Percentiles rank a stretch among this genome's conserved stretches.
Conservation (phyloP, 208 protist genomes). For the Leishmania tropica region DNA sequence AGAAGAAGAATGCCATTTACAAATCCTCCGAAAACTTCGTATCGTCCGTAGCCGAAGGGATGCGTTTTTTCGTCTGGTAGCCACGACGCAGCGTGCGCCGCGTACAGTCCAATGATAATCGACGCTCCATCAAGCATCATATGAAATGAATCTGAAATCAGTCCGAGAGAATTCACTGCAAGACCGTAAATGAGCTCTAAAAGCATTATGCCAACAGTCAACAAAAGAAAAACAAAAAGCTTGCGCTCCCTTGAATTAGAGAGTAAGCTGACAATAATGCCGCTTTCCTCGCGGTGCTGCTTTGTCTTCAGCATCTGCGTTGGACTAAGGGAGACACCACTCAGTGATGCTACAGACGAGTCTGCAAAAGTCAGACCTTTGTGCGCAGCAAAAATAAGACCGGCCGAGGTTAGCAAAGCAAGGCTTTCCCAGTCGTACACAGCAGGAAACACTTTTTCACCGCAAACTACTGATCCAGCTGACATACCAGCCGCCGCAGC, state of each 20-base stretch:
- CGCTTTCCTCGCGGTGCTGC: not conserved
- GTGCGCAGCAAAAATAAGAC: conserved; percentile 10
- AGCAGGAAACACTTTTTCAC: conserved; percentile 4
- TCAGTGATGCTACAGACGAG: not conserved
- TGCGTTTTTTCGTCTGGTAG: conserved; percentile 74
- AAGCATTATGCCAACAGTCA: conserved; percentile 80
- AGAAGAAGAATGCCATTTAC: conserved; percentile 86
- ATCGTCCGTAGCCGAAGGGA: conserved; percentile 84
- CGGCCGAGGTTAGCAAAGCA: not conserved
- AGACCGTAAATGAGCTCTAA: conserved; percentile 88
- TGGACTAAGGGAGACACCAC: not conserved
- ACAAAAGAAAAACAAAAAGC: conserved; percentile 67
- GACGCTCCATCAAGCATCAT: conserved; percentile 97
- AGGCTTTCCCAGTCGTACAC: conserved; percentile 7
- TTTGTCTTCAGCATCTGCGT: conserved; percentile 23
- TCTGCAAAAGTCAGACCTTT: conserved; percentile 16
- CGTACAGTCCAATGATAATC: conserved; percentile 93
- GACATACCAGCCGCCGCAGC: not conserved
- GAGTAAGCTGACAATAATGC: conserved; percentile 13
- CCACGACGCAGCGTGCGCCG: conserved; percentile 93
- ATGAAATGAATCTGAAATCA: conserved; percentile 97
- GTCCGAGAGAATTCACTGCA: conserved; percentile 75
- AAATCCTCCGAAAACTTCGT: conserved; percentile 86
- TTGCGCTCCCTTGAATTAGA: conserved; percentile 48
- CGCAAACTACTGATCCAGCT: conserved; percentile 4